Percentiles rank a stretch among this genome's conserved stretches.
Evolutionary conservation across 2,329 filamentous ascomycete species (phyloP).

Genomic region (Xenosphaeropsis pyriputrescens): DNA sequence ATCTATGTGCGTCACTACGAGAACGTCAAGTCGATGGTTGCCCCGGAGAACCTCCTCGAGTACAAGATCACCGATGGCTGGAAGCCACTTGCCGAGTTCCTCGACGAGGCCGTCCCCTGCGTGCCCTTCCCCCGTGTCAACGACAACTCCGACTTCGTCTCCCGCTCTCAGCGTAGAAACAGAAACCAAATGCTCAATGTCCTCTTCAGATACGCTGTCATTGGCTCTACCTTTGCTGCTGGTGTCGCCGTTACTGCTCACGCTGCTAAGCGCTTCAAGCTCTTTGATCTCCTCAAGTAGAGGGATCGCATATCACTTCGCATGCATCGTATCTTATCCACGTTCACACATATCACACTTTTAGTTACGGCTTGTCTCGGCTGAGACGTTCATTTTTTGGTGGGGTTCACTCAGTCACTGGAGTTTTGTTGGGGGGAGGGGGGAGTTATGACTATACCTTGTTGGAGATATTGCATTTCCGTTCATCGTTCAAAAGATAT

Average conservation of each 20-base stretch:
- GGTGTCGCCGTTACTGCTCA: slow-evolving; percentile 1
- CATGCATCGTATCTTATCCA: no score
- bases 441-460: no score
- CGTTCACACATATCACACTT: no score
- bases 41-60: slow-evolving; percentile 24
- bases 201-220: slow-evolving; percentile 21
- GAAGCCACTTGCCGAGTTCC: slow-evolving; percentile 29
- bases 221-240: slow-evolving; percentile 20
- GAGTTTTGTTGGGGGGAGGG: no score
- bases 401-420: no score
- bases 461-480: no score
- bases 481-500: no score
- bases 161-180: slow-evolving; percentile 27
- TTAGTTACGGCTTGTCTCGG: no score
- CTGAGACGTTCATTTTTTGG: no score
- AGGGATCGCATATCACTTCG: no score
- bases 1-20: slow-evolving; percentile 42
- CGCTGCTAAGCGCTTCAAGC: no score
- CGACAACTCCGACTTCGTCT: slow-evolving; percentile 30
- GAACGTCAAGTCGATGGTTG: slow-evolving; percentile 29
- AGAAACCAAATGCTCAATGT: slow-evolving; percentile 32
- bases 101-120: slow-evolving; percentile 14
- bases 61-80: slow-evolving; percentile 27
- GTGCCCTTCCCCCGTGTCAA: slow-evolving; percentile 29
- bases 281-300: no score